A percentile compares a stretch with the other conserved stretches of the same genome.
Conservation (phyloP, 2,329 filamentous ascomycete species). For the Elsinoe ampelina region DNA sequence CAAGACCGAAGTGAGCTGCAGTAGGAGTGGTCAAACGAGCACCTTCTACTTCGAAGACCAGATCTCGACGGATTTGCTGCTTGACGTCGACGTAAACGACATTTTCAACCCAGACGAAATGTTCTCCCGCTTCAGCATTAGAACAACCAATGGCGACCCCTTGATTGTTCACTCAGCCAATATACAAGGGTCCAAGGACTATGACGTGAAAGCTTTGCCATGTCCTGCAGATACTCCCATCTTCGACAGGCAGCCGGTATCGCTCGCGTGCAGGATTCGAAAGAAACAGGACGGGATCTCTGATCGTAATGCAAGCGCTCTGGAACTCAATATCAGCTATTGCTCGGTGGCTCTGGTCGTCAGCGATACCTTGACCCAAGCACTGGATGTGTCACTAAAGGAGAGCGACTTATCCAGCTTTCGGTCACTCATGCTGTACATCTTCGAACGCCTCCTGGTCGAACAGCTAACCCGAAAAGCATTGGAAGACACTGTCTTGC, state of each 20-base stretch:
- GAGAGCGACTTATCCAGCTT: constrained; percentile 39
- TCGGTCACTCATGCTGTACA: constrained; percentile 42
- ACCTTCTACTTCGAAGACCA: constrained; percentile 50
- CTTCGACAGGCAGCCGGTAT: constrained; percentile 73
- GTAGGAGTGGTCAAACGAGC: constrained; percentile 40
- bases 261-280: constrained; percentile 68
- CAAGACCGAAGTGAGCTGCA: constrained; percentile 52
- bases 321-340: constrained; percentile 67
- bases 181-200: constrained; percentile 61
- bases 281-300: constrained; percentile 35
- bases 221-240: constrained; percentile 46
- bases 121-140: constrained; percentile 86
- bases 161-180: constrained; percentile 63
- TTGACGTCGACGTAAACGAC: constrained; percentile 95
- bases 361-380: constrained; percentile 35
- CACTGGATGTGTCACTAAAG: constrained; percentile 40
- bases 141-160: constrained; percentile 66
- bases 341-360: constrained; percentile 69
- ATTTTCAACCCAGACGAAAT: constrained; percentile 76
- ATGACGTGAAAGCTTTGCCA: constrained; percentile 52
- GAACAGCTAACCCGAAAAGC: constrained; percentile 38
- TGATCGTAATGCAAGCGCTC: constrained; percentile 26
- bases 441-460: constrained; percentile 30
- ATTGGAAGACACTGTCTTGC: constrained; percentile 45
- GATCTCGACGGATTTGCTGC: constrained; percentile 64